These are phyloP conservation scores for Macadamia tetraphylla DNA, from an alignment of 164 flowering plant genomes.

Conservation along the genomic window DNA sequence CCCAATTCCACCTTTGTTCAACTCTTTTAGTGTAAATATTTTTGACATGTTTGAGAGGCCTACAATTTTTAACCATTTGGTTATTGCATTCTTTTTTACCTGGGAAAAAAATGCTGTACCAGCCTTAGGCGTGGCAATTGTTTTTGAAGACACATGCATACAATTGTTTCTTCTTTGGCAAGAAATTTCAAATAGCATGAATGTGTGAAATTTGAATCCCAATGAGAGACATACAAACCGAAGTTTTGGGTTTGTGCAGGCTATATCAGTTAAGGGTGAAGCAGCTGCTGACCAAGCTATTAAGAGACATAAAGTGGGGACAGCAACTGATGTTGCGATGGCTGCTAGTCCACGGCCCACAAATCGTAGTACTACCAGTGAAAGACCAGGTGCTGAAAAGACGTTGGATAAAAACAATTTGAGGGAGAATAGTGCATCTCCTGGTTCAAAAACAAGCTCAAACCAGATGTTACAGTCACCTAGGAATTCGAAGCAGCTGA, in stretches of 20 bases:
- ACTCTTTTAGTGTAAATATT: background rate
- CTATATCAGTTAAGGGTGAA: slow-evolving; percentile 47
- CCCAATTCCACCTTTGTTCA: background rate
- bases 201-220: too few species aligned
- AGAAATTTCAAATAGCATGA: too few species aligned
- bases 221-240: background rate
- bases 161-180: too few species aligned
- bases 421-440: slow-evolving; percentile 27
- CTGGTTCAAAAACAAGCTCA: slow-evolving; percentile 33
- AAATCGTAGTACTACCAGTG: slow-evolving; percentile 20
- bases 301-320: slow-evolving; percentile 46
- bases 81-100: background rate
- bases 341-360: slow-evolving; percentile 26
- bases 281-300: slow-evolving; percentile 34
- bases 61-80: background rate
- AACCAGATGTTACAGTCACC: slow-evolving; percentile 29
- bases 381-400: slow-evolving; percentile 25
- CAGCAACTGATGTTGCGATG: slow-evolving; percentile 22
- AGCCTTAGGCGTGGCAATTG: background rate
- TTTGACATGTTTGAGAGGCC: background rate
- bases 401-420: slow-evolving; percentile 25
- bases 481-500: slow-evolving; percentile 34
- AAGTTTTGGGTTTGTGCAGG: slow-evolving; percentile 40
- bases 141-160: background rate
- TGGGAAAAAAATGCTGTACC: background rate